Base-by-base conservation (phyloP, 306 rosid genomes). In the Sophora flavescens region DNA sequence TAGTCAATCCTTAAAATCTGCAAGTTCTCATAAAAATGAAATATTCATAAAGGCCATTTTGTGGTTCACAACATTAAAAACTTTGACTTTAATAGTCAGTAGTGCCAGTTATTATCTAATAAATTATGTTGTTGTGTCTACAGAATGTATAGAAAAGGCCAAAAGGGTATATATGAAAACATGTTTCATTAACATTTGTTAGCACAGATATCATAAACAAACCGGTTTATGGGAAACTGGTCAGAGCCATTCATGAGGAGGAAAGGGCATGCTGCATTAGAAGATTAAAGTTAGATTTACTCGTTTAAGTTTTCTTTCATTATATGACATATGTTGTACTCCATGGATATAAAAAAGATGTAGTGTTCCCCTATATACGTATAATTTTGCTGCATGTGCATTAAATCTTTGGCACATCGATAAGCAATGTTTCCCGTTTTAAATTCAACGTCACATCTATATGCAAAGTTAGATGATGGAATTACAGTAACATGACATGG, bases 391-490 rank as follows among this genome's bases (percentile, higher is more conserved):
- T 83, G 86, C 84, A 83, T 83, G 76, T 77, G 85, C 87, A 75
- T 85, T 78, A 68, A 81, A 78, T 83, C 82, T 65, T 30, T 16
- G 51, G 75, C 78, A 82, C 52, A 58, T 33, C 79, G 88, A 79
- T 58, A 48, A 63, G 81, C 67, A 65, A 80, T 78, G 68, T 80
- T 82, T 50, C 89, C 85, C 63, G 53, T 80, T 78, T 80, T 79
- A 58, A 70, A 80, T 56, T 72, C 67, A 78, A 72, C 69, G 89
- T 83, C 91, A 84, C 89, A 78, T 84, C 85, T 63, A 77, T 79
- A 77, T 79, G 81, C 78, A 75, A 80, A 77, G 76, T 69, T 44
- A 63, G 56, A 76, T 61, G 68, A 72, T 58, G 74, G 66, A 75
- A 71, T 61, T 70, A n/a, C 70, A 70, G 72, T 69, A 39, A 58